Base-by-base conservation (phyloP, 2,329 filamentous ascomycete species). In the Lasiodiplodia sp. region DNA sequence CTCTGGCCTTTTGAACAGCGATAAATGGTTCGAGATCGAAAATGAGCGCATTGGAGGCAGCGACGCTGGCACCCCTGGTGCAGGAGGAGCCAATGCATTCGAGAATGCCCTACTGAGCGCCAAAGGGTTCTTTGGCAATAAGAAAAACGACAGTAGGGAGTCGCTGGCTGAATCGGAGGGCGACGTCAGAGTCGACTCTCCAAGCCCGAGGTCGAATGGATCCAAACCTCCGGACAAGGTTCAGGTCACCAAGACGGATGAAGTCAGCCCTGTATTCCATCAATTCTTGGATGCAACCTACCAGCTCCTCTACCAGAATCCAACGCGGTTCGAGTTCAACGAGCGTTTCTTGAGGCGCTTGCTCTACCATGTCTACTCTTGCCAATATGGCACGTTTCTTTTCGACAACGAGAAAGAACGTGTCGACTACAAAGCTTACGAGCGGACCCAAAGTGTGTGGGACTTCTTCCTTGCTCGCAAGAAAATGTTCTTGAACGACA, bases 251-350 rank as follows among this genome's bases (percentile, higher is more conserved):
- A 89, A 89, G 69, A 89, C 90, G n/a, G 96, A 93, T 73, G 96
- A 98, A 82, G 92, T 96, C 40, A 96, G 94, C 70, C 96, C 96
- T 0, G 92, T 99, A 28, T 99, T 99, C 80, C 96, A 99, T 75
- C 96, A 99, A 77, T 99, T 98, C 80, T 87, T 99, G 11, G 96
- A 98, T 76, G 94, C 93, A 47, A 93, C 93, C 1, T 98, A 96
- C 77, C 96, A 99, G 78, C 85, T 99, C 34, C 82, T 97, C 28
- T 86, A 92, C 70, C 96, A 98, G 77, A 85, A 95, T 74, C 94
- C 94, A 0, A 92, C 89, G 7, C 91, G 94, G 0, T 99, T 99
- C 76, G 95, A 99, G 78, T 99, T 94, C 81, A 98, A 97, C 73
- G 96, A 98, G 78, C 89, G 95, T 4, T 98, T 99, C 79, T 83